Percentiles rank a stretch among this genome's conserved stretches.
Evolutionary conservation across 768 basidiomycete species (phyloP).

Genomic region (Sarcodon sp.): DNA sequence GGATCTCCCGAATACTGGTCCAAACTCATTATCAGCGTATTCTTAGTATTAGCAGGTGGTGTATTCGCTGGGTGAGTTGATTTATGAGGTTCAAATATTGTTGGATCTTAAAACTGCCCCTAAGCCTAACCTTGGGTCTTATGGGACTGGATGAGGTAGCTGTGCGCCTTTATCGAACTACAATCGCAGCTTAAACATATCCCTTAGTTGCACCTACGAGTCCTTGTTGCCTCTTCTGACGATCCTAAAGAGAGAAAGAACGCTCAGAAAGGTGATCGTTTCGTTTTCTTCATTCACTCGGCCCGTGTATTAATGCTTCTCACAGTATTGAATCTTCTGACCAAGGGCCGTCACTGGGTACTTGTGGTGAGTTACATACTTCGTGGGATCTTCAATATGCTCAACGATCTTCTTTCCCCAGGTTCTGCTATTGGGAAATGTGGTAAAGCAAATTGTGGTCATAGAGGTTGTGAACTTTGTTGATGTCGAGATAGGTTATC

Average conservation of each 20-base stretch:
- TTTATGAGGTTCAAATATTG: background rate
- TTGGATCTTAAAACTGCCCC: background rate
- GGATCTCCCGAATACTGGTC: slow-evolving; percentile 62
- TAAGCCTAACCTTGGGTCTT: slow-evolving; percentile 79
- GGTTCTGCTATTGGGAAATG: slow-evolving; percentile 84
- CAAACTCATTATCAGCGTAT: slow-evolving; percentile 53
- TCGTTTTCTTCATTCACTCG: background rate
- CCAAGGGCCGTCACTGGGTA: slow-evolving; percentile 64
- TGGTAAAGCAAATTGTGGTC: slow-evolving; percentile 31
- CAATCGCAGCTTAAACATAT: too few species aligned
- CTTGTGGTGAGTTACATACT: slow-evolving; percentile 49
- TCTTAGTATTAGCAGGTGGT: slow-evolving; percentile 75
- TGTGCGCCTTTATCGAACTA: too few species aligned
- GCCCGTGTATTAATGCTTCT: background rate
- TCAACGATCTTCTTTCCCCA: slow-evolving; percentile 15
- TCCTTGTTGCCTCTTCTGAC: slow-evolving; percentile 74
- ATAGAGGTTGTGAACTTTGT: too few species aligned
- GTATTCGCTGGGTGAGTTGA: slow-evolving; percentile 77
- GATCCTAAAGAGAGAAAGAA: slow-evolving; percentile 52
- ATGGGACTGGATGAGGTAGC: slow-evolving; percentile 77
- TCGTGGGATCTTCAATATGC: slow-evolving; percentile 5
- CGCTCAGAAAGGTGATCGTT: slow-evolving; percentile 47
- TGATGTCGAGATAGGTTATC: slow-evolving; percentile 35
- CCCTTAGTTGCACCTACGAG: slow-evolving; percentile 58
- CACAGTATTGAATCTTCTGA: slow-evolving; percentile 34